Conservation (phyloP, 2,329 filamentous ascomycete species). For the Clarireedia sp. region DNA sequence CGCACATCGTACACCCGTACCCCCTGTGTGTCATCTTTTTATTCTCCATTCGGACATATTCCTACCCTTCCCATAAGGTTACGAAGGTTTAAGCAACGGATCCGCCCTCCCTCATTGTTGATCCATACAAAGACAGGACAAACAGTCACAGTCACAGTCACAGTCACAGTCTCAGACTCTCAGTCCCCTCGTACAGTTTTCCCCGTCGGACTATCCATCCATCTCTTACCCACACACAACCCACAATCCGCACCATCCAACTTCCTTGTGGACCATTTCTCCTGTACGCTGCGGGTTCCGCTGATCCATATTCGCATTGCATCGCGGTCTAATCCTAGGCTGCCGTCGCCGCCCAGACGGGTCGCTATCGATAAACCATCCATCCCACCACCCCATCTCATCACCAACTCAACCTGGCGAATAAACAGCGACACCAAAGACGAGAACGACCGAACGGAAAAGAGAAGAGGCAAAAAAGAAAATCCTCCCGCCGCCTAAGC, state of each 20-base stretch:
- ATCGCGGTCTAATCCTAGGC: conserved; percentile 3
- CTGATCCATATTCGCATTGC: conserved; percentile 6
- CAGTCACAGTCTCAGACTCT: not conserved
- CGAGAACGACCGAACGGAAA: not conserved
- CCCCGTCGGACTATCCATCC: not conserved
- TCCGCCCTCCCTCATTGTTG: not conserved
- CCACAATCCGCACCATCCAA: not conserved
- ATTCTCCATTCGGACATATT: not conserved
- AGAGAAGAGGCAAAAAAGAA: not conserved
- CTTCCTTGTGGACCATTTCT: not conserved
- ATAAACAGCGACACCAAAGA: not conserved
- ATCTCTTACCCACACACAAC: not conserved
- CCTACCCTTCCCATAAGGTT: not conserved
- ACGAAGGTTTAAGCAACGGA: not conserved
- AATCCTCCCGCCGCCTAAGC: not conserved
- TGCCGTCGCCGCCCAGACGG: not conserved
- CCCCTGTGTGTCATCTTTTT: not conserved
- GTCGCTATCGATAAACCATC: conserved; percentile 5
- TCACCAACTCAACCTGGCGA: not conserved
- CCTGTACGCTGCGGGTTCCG: not conserved
- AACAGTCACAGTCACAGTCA: not conserved
- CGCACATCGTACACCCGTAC: not conserved
- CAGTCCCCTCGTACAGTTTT: not conserved
- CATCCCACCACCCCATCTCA: not conserved
- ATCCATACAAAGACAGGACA: not conserved